Evolutionary conservation across 2,329 filamentous ascomycete genomes (phyloP).

Genomic region (Phyllosticta capitalensis): DNA sequence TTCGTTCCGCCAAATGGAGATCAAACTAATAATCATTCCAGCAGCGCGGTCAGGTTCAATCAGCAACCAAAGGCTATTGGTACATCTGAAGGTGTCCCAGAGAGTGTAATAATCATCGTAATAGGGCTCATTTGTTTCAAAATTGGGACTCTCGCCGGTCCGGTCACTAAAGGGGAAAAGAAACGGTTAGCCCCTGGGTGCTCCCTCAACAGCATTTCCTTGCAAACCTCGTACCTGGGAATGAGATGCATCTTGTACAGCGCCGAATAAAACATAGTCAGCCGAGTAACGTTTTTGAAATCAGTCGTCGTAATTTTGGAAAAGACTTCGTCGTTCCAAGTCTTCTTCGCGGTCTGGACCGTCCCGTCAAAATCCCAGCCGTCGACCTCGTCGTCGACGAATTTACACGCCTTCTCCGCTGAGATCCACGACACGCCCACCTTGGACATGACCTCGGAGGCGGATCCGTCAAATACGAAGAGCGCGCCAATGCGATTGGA

Average conservation of each 20-base stretch:
- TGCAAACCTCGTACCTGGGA: constrained; percentile 7
- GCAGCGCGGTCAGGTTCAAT: constrained; percentile 11
- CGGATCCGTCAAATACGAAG: constrained; percentile 36
- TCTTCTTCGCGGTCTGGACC: constrained; percentile 26
- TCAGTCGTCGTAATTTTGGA: constrained; percentile 2
- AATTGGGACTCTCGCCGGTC: constrained; percentile 20
- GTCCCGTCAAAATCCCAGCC: constrained; percentile 31
- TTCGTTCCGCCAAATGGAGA: constrained; percentile 18
- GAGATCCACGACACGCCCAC: constrained; percentile 45
- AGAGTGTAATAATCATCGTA: constrained; percentile 23
- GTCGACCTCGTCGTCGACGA: constrained; percentile 34
- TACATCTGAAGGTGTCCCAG: constrained; percentile 13
- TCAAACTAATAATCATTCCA: constrained; percentile 13
- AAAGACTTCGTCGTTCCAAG: constrained; percentile 43
- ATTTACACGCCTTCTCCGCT: constrained; percentile 36
- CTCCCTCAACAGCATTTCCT: background rate
- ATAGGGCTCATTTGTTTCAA: constrained; percentile 22
- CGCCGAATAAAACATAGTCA: constrained; percentile 22
- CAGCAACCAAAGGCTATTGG: constrained; percentile 14
- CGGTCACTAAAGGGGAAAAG: constrained; percentile 15
- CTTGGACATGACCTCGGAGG: constrained; percentile 37
- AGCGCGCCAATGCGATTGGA: constrained; percentile 41
- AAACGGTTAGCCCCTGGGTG: constrained; percentile 10
- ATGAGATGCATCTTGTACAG: constrained; percentile 29
- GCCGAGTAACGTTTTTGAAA: background rate